phyloP scores from a whole-genome alignment of 495 filamentous ascomycete genomes.

The Xylaria curta region DNA sequence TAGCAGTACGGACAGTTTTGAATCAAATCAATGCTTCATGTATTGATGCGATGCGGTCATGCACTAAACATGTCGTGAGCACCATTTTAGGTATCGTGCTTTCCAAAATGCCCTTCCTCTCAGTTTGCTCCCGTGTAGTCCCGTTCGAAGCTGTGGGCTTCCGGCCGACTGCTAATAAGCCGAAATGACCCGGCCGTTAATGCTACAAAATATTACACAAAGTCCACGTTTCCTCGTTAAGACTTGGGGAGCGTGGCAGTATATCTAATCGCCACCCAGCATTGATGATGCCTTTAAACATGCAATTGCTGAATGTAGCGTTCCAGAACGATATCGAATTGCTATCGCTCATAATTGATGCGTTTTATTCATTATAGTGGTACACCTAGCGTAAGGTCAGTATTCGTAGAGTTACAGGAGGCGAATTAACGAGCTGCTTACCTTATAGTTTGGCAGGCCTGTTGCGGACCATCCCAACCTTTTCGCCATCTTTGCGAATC shows the following conservation, averaged over 20 bases:
- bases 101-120: conserved; percentile 12
- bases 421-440: conserved; percentile 50
- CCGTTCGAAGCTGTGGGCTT: conserved; percentile 6
- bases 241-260: conserved; percentile 23
- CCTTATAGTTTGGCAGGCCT: conserved; percentile 95
- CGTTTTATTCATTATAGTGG: conserved; percentile 82
- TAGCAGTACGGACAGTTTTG: neutral
- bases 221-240: conserved; percentile 20
- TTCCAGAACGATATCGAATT: conserved; percentile 34
- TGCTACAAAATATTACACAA: conserved; percentile 32
- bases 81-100: conserved; percentile 9
- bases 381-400: conserved; percentile 68
- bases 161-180: neutral
- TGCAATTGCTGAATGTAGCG: conserved; percentile 33
- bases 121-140: neutral
- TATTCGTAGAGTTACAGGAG: conserved; percentile 5
- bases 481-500: conserved; percentile 96
- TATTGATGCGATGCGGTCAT: conserved; percentile 14
- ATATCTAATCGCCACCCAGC: neutral
- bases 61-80: conserved; percentile 1
- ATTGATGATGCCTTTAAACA: conserved; percentile 16
- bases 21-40: conserved; percentile 11
- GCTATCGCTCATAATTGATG: conserved; percentile 35
- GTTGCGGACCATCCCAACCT: conserved; percentile 82
- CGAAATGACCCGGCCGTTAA: conserved; percentile 19